These are phyloP conservation scores for Xylaria longipes DNA, from an alignment of 495 filamentous ascomycete genomes.

Conservation along the genomic window DNA sequence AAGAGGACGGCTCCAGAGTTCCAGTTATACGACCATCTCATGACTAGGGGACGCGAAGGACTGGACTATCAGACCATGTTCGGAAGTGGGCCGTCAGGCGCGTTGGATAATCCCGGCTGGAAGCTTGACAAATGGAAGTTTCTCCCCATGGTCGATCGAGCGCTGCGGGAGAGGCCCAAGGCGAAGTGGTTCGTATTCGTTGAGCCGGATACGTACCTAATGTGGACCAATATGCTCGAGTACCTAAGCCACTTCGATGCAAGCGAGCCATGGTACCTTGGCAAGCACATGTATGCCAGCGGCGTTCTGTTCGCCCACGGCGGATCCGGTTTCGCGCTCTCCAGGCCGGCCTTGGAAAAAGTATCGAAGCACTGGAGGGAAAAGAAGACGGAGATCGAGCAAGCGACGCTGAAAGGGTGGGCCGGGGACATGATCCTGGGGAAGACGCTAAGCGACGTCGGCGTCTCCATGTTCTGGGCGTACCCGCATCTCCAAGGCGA, in stretches of 20 bases:
- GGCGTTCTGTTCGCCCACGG: constrained; percentile 54
- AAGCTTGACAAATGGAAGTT: constrained; percentile 30
- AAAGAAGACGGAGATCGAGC: constrained; percentile 27
- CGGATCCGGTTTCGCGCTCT: constrained; percentile 57
- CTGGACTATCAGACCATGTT: constrained; percentile 24
- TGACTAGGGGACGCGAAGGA: constrained; percentile 16
- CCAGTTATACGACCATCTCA: constrained; percentile 25
- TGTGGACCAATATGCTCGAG: constrained; percentile 24
- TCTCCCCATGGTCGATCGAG: constrained; percentile 23
- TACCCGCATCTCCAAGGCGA: constrained; percentile 48
- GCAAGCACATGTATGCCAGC: constrained; percentile 43
- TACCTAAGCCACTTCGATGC: constrained; percentile 46
- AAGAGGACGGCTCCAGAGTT: constrained; percentile 23
- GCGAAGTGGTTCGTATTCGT: constrained; percentile 28
- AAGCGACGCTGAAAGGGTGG: constrained; percentile 45
- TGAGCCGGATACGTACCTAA: constrained; percentile 26
- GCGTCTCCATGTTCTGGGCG: constrained; percentile 49
- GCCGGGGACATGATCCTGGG: constrained; percentile 58
- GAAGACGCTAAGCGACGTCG: constrained; percentile 46
- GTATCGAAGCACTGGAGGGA: constrained; percentile 31
- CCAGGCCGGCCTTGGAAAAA: constrained; percentile 49
- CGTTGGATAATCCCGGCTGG: constrained; percentile 26
- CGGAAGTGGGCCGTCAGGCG: constrained; percentile 19
- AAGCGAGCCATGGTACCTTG: constrained; percentile 52
- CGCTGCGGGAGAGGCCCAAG: constrained; percentile 17